Conservation (phyloP, 306 rosid species). For the Herpetospermum pedunculosum region DNA sequence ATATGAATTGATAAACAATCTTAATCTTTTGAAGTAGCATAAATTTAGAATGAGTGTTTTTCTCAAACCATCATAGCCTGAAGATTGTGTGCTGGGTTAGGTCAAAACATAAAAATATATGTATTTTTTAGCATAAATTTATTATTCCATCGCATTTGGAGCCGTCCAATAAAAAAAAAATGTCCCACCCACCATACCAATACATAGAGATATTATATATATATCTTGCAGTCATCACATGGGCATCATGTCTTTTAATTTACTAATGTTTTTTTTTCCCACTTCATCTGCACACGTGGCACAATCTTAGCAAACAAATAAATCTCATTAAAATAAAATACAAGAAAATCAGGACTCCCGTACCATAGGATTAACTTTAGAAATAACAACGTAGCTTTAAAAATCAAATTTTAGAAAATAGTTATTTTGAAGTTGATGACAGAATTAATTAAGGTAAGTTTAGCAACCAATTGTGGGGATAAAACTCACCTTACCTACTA, state of each 20-base stretch:
- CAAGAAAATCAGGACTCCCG: too few relatives aligned
- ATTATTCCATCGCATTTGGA: not conserved
- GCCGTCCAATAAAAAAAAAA: not conserved
- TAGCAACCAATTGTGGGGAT: too few relatives aligned
- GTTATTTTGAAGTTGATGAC: too few relatives aligned
- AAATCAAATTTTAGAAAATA: too few relatives aligned
- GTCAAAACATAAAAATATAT: not conserved
- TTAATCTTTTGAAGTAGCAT: not conserved
- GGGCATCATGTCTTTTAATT: not conserved
- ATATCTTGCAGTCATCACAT: not conserved
- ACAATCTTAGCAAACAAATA: not conserved
- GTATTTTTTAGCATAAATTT: not conserved
- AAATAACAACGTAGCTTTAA: too few relatives aligned
- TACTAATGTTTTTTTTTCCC: too few relatives aligned
- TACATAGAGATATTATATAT: not conserved
- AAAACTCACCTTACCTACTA: too few relatives aligned
- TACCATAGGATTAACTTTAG: too few relatives aligned
- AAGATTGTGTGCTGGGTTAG: not conserved
- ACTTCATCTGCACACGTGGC: not conserved
- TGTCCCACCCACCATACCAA: not conserved
- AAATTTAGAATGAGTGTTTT: not conserved
- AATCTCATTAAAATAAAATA: too few relatives aligned
- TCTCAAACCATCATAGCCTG: not conserved
- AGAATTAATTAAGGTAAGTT: too few relatives aligned
- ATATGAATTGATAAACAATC: not conserved